Conservation (phyloP, 2,329 filamentous ascomycete species). For the Colletotrichum filicis region DNA sequence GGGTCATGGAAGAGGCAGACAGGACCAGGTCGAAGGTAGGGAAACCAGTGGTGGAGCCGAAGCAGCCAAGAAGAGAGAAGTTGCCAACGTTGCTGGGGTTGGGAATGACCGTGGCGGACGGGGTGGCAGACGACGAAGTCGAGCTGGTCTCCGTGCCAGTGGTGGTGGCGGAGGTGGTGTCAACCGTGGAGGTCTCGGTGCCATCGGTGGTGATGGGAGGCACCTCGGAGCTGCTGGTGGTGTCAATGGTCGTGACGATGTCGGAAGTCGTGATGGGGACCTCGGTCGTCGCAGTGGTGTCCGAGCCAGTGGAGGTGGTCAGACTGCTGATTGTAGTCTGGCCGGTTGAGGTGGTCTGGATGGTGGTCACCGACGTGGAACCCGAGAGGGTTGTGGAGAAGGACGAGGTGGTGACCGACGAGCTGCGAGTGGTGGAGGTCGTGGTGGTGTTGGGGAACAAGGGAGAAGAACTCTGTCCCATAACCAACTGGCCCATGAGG, state of each 20-base stretch:
- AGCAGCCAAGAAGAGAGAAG: conserved; percentile 44
- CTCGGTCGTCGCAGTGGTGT: neutral
- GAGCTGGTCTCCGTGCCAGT: neutral
- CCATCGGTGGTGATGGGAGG: neutral
- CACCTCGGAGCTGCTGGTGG: neutral
- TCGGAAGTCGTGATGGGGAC: neutral
- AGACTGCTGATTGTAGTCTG: neutral
- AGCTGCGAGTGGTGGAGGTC: neutral
- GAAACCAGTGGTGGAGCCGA: conserved; percentile 42
- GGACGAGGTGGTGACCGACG: neutral
- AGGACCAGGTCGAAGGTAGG: conserved; percentile 37
- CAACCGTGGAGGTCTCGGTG: neutral
- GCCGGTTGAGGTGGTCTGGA: neutral
- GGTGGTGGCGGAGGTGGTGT: neutral
- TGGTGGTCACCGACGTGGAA: neutral
- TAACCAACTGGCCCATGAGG: conserved; percentile 22
- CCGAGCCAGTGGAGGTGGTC: neutral
- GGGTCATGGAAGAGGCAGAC: conserved; percentile 36
- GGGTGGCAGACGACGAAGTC: neutral
- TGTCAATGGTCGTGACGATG: neutral
- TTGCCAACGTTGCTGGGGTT: conserved; percentile 30
- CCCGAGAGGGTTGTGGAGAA: neutral
- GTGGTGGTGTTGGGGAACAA: conserved; percentile 13
- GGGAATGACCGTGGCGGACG: neutral
- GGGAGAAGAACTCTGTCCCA: neutral